phyloP scores from a whole-genome alignment of 2,329 filamentous ascomycete genomes.

The Aspergillus ochraceus region DNA sequence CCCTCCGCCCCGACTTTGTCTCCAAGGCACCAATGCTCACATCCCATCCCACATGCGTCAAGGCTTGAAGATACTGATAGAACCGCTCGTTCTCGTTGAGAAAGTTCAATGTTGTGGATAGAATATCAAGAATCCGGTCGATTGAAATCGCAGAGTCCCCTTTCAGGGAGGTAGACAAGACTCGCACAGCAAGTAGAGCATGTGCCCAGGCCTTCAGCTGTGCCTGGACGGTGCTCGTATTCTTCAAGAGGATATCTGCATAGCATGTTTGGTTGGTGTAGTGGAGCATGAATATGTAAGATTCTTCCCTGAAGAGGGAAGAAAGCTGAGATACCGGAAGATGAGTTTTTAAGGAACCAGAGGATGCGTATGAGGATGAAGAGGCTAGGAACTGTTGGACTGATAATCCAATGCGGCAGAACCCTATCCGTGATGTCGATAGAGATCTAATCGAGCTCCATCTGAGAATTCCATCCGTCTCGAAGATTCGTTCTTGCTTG shows the following conservation, averaged over 20 bases:
- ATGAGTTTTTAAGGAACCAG: slow-evolving; percentile 28
- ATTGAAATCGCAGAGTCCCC: not conserved
- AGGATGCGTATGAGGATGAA: slow-evolving; percentile 8
- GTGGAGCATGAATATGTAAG: slow-evolving; percentile 64
- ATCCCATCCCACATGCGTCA: slow-evolving; percentile 64
- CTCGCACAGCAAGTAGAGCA: slow-evolving; percentile 51
- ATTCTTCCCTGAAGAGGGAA: slow-evolving; percentile 51
- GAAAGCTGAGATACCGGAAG: slow-evolving; percentile 51
- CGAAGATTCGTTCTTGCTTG: slow-evolving; percentile 58
- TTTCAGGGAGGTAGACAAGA: slow-evolving; percentile 8
- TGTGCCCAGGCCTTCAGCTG: slow-evolving; percentile 65
- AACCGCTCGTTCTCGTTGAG: slow-evolving; percentile 46
- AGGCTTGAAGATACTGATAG: slow-evolving; percentile 40
- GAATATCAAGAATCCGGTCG: slow-evolving; percentile 30
- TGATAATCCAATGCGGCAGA: slow-evolving; percentile 55
- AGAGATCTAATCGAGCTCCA: slow-evolving; percentile 36
- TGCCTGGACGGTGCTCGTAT: slow-evolving; percentile 48
- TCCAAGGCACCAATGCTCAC: slow-evolving; percentile 64
- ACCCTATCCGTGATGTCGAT: slow-evolving; percentile 43
- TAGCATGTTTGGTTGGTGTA: slow-evolving; percentile 29
- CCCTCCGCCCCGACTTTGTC: slow-evolving; percentile 55
- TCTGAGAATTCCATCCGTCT: slow-evolving; percentile 65
- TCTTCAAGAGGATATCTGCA: slow-evolving; percentile 65
- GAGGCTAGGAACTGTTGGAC: slow-evolving; percentile 37
- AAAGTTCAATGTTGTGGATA: slow-evolving; percentile 45